Evolutionary conservation across 2,329 filamentous ascomycete species (phyloP).

Genomic region (Trichoderma brevicompactum): DNA sequence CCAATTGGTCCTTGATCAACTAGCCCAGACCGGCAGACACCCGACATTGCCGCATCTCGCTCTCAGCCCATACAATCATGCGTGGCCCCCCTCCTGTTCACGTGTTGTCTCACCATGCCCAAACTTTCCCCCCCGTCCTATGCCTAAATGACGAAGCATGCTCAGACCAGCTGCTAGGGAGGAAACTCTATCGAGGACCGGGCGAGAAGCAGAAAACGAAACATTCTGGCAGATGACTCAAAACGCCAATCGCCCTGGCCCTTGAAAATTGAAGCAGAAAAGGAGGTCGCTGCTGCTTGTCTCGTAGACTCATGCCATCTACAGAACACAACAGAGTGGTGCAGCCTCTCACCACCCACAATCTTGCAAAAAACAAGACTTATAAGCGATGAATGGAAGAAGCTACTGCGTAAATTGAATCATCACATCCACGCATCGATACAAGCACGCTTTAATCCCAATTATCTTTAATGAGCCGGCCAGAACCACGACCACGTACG

Average conservation of each 20-base stretch:
- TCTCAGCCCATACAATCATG: conserved; percentile 1
- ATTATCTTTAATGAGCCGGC: too few relatives aligned
- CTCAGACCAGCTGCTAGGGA: background rate
- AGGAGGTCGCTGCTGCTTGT: background rate
- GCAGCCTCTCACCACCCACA: too few relatives aligned
- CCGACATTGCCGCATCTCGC: conserved; percentile 23
- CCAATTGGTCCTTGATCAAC: background rate
- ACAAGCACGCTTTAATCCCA: too few relatives aligned
- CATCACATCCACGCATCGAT: too few relatives aligned
- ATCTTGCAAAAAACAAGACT: too few relatives aligned
- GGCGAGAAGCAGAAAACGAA: background rate
- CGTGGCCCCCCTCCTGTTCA: conserved; percentile 13
- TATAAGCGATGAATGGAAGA: too few relatives aligned
- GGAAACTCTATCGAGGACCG: background rate
- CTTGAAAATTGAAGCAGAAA: background rate
- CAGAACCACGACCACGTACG: too few relatives aligned
- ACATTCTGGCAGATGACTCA: background rate
- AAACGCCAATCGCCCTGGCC: too few relatives aligned
- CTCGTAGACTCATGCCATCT: background rate
- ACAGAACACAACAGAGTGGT: background rate
- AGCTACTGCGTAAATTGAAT: too few relatives aligned
- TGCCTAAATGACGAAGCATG: background rate
- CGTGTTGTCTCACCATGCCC: conserved; percentile 25
- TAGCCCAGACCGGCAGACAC: background rate
- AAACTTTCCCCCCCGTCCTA: background rate